These are phyloP conservation scores for Neoarthrinium moseri DNA, from an alignment of 2,329 filamentous ascomycete species.

Conservation along the genomic window DNA sequence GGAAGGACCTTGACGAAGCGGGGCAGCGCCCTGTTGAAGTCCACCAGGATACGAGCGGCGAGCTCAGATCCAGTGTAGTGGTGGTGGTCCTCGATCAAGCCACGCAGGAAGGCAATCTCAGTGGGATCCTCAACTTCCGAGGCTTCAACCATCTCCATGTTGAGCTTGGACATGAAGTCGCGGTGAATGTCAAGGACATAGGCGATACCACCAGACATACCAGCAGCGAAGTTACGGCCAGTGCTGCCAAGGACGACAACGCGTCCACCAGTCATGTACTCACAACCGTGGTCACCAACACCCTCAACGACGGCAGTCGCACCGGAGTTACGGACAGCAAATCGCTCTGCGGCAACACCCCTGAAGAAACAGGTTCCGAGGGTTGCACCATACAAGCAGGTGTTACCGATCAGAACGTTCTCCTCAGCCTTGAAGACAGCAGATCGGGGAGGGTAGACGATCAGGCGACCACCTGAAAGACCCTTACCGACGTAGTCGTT, in stretches of 20 bases:
- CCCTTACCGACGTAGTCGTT: slow-evolving; percentile 98
- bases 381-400: slow-evolving; percentile 93
- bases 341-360: slow-evolving; percentile 92
- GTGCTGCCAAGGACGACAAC: slow-evolving; percentile 83
- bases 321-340: slow-evolving; percentile 94
- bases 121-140: slow-evolving; percentile 78
- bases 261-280: slow-evolving; percentile 98
- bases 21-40: slow-evolving; percentile 87
- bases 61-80: slow-evolving; percentile 97
- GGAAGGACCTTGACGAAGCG: slow-evolving; percentile 93
- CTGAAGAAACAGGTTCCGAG: slow-evolving; percentile 93
- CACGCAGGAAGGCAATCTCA: slow-evolving; percentile 87
- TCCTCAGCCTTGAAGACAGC: slow-evolving; percentile 95
- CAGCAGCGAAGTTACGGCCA: slow-evolving; percentile 94
- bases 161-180: slow-evolving; percentile 91
- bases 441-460: slow-evolving; percentile 87
- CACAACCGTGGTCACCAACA: slow-evolving; percentile 92
- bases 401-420: slow-evolving; percentile 90
- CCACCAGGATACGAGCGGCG: slow-evolving; percentile 87
- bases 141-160: slow-evolving; percentile 96
- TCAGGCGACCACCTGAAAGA: slow-evolving; percentile 86
- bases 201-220: slow-evolving; percentile 97
- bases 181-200: slow-evolving; percentile 88
- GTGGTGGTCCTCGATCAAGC: slow-evolving; percentile 93
- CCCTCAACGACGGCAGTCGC: slow-evolving; percentile 95